These are phyloP conservation scores for Saxispiralis lemnorum DNA, from an alignment of 495 filamentous ascomycete species.

Conservation along the genomic window DNA sequence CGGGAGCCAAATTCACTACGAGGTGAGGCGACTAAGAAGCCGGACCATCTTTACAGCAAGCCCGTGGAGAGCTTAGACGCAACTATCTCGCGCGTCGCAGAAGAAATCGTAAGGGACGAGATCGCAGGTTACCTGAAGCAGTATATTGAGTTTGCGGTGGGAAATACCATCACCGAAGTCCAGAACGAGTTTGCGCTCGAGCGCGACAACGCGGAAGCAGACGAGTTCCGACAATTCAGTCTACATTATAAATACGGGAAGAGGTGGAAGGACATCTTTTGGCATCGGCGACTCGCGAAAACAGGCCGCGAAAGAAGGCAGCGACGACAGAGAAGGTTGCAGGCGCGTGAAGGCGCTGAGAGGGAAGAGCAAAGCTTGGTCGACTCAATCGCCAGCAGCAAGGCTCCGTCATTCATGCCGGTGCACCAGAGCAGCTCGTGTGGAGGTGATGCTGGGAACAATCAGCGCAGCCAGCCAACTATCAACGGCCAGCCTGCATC, in stretches of 20 bases:
- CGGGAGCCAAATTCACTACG: no score
- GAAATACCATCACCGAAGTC: conserved; percentile 3
- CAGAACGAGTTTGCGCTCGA: conserved; percentile 6
- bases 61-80: not conserved
- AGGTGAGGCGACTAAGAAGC: no score
- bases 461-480: not conserved
- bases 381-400: not conserved
- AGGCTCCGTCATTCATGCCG: conserved; percentile 1
- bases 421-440: not conserved
- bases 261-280: conserved; percentile 13
- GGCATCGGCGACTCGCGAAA: conserved; percentile 6
- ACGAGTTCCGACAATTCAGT: conserved; percentile 8
- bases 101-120: conserved; percentile 7
- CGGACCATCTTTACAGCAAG: not conserved
- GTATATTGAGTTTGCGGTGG: conserved; percentile 13
- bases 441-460: not conserved
- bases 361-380: not conserved
- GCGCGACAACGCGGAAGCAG: conserved; percentile 3
- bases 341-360: not conserved
- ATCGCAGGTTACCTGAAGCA: conserved; percentile 13
- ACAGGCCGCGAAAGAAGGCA: conserved; percentile 9
- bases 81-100: conserved; percentile 6
- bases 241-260: conserved; percentile 8
- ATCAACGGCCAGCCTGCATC: not conserved
- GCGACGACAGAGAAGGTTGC: conserved; percentile 7